phyloP scores from a whole-genome alignment of 108 stramenopile genomes.

The Fistulifera solaris region DNA sequence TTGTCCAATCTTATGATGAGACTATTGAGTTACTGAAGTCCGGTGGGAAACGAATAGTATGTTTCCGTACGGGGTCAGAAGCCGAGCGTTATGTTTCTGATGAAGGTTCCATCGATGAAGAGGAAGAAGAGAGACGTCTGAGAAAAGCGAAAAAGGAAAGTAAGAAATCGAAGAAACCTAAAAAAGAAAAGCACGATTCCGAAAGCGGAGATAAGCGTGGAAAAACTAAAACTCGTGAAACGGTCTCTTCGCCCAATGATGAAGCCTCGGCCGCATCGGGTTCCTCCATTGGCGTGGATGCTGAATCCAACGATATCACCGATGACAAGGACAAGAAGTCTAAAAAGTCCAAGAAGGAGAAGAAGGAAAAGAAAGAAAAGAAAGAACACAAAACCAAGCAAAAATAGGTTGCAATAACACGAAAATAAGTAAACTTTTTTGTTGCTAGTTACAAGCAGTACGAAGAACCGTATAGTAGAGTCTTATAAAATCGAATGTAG shows the following conservation, averaged over 20 bases:
- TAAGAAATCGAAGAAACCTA: not conserved
- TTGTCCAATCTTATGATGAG: slow-evolving; percentile 16
- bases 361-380: slow-evolving; percentile 14
- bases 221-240: too few relatives aligned
- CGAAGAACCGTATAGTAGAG: too few relatives aligned
- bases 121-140: not conserved
- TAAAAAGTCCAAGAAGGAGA: slow-evolving; percentile 4
- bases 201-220: slow-evolving; percentile 1
- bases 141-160: slow-evolving; percentile 4
- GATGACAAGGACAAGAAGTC: slow-evolving; percentile 3
- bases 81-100: slow-evolving; percentile 1
- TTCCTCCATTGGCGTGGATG: too few relatives aligned
- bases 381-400: slow-evolving; percentile 5
- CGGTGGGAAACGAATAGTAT: slow-evolving; percentile 5
- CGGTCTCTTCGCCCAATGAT: too few relatives aligned
- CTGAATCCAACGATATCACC: not conserved
- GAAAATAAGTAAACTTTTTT: too few relatives aligned
- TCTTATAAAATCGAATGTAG: too few relatives aligned
- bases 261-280: too few relatives aligned
- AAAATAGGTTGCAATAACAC: not conserved
- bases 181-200: not conserved
- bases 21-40: slow-evolving; percentile 6
- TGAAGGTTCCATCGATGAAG: slow-evolving; percentile 3
- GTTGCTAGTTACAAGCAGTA: too few relatives aligned
- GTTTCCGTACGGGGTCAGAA: slow-evolving; percentile 7